phyloP scores from a whole-genome alignment of 805 yeast genomes.

The Wickerhamiella spandovensis region DNA sequence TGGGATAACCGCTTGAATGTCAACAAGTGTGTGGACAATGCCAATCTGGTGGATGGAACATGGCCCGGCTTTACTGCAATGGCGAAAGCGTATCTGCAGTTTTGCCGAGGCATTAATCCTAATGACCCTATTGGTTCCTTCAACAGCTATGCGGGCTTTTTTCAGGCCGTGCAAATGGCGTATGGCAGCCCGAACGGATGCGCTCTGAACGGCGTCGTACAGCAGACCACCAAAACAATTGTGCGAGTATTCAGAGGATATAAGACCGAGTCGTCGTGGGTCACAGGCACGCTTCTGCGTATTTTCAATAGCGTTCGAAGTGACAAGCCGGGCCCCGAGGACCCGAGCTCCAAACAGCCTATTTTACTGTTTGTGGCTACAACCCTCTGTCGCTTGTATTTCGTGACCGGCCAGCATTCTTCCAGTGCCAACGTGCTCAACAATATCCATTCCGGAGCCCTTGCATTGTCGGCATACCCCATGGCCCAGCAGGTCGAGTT shows the following conservation, averaged over 20 bases:
- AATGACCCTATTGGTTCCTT: slow-evolving; percentile 36
- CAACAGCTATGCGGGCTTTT: slow-evolving; percentile 36
- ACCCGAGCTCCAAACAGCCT: slow-evolving; percentile 28
- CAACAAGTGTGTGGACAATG: slow-evolving; percentile 18
- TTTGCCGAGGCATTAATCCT: slow-evolving; percentile 40
- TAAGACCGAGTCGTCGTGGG: slow-evolving; percentile 24
- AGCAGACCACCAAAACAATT: slow-evolving; percentile 2
- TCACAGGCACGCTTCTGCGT: slow-evolving; percentile 42
- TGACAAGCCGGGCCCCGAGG: slow-evolving; percentile 24
- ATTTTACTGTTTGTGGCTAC: slow-evolving; percentile 42
- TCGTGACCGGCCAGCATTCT: slow-evolving; percentile 29
- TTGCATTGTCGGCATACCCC: slow-evolving; percentile 8
- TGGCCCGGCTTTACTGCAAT: slow-evolving; percentile 38
- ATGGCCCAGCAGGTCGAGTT: slow-evolving; percentile 18
- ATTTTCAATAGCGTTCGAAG: slow-evolving; percentile 50
- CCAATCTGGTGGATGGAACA: slow-evolving; percentile 24
- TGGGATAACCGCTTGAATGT: slow-evolving; percentile 14
- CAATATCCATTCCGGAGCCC: slow-evolving; percentile 44
- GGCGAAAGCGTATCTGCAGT: slow-evolving; percentile 33
- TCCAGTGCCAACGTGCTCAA: slow-evolving; percentile 59
- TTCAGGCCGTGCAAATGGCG: slow-evolving; percentile 31
- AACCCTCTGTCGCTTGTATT: slow-evolving; percentile 43
- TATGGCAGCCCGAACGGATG: slow-evolving; percentile 24
- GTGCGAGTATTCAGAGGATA: slow-evolving; percentile 5
- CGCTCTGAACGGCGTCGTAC: slow-evolving; percentile 12